These are phyloP conservation scores for Xylariaceae sp. DNA, from an alignment of 2,329 filamentous ascomycete species.

Conservation along the genomic window DNA sequence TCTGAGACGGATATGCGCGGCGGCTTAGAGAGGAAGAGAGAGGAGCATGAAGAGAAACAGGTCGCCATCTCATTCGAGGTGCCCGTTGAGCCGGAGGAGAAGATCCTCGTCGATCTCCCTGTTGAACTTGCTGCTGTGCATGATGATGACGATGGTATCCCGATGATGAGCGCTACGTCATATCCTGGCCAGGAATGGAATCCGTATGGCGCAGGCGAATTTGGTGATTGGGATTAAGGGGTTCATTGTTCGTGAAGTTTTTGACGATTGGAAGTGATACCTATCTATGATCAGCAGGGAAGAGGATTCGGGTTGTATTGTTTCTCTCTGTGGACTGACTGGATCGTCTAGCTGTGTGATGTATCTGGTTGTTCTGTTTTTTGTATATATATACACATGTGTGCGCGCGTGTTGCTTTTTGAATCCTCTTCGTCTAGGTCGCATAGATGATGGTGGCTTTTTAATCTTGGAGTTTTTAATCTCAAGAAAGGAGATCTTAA, in stretches of 20 bases:
- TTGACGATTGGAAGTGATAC: neutral
- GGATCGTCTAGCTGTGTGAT: neutral
- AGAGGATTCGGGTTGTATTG: neutral
- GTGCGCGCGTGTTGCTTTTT: neutral
- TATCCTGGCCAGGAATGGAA: conserved; percentile 56
- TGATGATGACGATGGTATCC: conserved; percentile 37
- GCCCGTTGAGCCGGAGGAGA: conserved; percentile 33
- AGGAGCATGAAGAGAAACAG: neutral
- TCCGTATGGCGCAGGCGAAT: conserved; percentile 36
- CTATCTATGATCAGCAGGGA: neutral
- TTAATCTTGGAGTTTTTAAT: neutral
- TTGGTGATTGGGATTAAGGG: conserved; percentile 30
- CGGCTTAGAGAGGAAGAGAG: neutral
- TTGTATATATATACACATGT: neutral
- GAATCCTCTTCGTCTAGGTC: neutral
- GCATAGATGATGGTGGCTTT: neutral
- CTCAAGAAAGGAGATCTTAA: neutral
- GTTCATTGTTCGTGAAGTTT: neutral
- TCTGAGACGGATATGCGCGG: too few relatives aligned
- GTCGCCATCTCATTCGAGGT: conserved; percentile 4
- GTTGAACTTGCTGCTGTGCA: conserved; percentile 31
- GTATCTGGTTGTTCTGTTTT: neutral
- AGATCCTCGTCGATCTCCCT: conserved; percentile 33
- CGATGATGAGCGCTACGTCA: conserved; percentile 48
- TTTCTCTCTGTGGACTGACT: neutral